Evolutionary conservation across 495 filamentous ascomycete genomes (phyloP).

Genomic region (Venustampulla echinocandica): DNA sequence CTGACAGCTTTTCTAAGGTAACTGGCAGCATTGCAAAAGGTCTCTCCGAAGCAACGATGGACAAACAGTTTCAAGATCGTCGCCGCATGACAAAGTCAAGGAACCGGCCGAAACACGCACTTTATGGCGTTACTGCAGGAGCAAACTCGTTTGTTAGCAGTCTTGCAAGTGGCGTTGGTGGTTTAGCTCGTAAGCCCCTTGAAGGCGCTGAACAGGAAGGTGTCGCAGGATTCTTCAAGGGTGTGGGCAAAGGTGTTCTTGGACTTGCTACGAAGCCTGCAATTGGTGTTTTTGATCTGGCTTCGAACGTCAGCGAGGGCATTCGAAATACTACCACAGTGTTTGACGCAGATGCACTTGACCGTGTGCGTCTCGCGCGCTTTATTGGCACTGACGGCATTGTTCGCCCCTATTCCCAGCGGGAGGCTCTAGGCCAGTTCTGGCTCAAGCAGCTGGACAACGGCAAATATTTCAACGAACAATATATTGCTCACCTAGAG

Average conservation of each 20-base stretch:
- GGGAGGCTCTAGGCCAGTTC: constrained; percentile 93
- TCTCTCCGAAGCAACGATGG: constrained; percentile 85
- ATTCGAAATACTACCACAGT: constrained; percentile 98
- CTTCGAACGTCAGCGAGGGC: constrained; percentile 90
- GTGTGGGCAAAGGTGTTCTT: constrained; percentile 88
- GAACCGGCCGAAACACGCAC: constrained; percentile 91
- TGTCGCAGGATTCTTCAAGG: constrained; percentile 88
- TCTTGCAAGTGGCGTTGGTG: constrained; percentile 86
- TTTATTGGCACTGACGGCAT: constrained; percentile 90
- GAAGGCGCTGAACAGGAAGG: constrained; percentile 96
- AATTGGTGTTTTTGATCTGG: constrained; percentile 93
- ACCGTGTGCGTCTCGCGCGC: constrained; percentile 83
- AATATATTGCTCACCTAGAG: constrained; percentile 94
- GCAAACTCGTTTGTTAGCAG: constrained; percentile 90
- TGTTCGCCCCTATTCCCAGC: constrained; percentile 89
- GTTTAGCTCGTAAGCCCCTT: constrained; percentile 83
- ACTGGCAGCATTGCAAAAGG: constrained; percentile 95
- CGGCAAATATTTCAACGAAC: constrained; percentile 93
- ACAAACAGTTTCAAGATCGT: constrained; percentile 97
- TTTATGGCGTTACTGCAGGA: constrained; percentile 92
- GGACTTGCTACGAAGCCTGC: constrained; percentile 93
- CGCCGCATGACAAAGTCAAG: constrained; percentile 87
- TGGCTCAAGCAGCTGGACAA: constrained; percentile 98
- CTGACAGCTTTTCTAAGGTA: constrained; percentile 90
- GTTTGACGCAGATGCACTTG: constrained; percentile 88